A percentile compares a stretch with the other conserved stretches of the same genome.
Evolutionary conservation across 805 yeast species (phyloP).

Genomic region (Myxozyma melibiosi): DNA sequence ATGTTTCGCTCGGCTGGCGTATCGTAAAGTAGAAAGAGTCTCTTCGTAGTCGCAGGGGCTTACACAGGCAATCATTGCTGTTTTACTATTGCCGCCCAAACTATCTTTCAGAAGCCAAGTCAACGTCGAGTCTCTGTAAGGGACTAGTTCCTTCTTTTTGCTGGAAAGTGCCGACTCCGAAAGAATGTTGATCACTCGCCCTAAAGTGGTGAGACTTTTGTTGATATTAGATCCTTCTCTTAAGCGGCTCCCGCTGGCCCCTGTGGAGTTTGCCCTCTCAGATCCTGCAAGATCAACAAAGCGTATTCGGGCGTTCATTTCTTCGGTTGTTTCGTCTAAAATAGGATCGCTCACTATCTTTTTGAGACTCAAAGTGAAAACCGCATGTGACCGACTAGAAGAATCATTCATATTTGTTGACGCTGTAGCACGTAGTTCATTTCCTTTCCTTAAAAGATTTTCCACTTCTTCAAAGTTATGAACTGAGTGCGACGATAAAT

Average conservation of each 20-base stretch:
- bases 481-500: slow-evolving; percentile 52
- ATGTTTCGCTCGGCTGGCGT: slow-evolving; percentile 74
- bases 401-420: slow-evolving; percentile 64
- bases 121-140: slow-evolving; percentile 64
- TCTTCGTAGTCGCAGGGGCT: slow-evolving; percentile 73
- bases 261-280: slow-evolving; percentile 66
- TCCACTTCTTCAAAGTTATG: slow-evolving; percentile 49
- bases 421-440: slow-evolving; percentile 59
- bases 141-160: slow-evolving; percentile 45
- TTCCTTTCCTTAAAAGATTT: slow-evolving; percentile 51
- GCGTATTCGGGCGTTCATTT: slow-evolving; percentile 46
- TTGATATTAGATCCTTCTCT: slow-evolving; percentile 87
- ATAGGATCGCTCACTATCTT: slow-evolving; percentile 48
- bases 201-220: slow-evolving; percentile 74
- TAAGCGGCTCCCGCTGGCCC: slow-evolving; percentile 50
- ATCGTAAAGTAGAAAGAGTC: slow-evolving; percentile 69
- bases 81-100: slow-evolving; percentile 83
- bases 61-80: slow-evolving; percentile 87
- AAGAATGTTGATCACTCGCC: slow-evolving; percentile 54
- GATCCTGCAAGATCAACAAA: slow-evolving; percentile 85
- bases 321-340: slow-evolving; percentile 22
- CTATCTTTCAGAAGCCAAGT: slow-evolving; percentile 80
- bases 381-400: slow-evolving; percentile 78
- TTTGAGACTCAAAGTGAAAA: slow-evolving; percentile 57
- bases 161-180: slow-evolving; percentile 58